Conservation (phyloP, 495 filamentous ascomycete species). For the Staphylotrichum tortipilum region DNA sequence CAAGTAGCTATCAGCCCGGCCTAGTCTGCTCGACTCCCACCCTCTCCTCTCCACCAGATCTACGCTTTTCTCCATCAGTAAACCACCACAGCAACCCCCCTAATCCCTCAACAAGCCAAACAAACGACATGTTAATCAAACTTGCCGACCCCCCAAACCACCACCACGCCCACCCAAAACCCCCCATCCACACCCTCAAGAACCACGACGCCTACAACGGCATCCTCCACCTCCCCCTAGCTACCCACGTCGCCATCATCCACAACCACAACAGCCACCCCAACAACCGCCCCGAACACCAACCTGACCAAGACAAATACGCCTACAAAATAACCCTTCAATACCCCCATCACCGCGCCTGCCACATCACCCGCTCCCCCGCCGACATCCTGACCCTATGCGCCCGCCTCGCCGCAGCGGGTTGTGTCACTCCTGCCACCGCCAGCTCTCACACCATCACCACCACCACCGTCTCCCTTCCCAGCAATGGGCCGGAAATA, state of each 20-base stretch:
- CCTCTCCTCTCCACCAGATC: no score
- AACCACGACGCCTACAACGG: constrained; percentile 27
- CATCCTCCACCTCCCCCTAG: constrained; percentile 10
- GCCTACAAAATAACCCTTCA: constrained; percentile 13
- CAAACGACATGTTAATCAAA: background rate
- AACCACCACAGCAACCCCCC: background rate
- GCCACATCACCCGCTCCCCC: constrained; percentile 21
- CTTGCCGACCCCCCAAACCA: background rate
- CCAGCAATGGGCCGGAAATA: no score
- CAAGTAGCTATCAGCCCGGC: no score
- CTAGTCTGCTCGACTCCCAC: no score
- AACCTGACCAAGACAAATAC: no score
- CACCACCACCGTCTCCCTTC: background rate
- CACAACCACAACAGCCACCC: background rate
- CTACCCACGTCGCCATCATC: constrained; percentile 2
- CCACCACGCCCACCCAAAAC: constrained; percentile 14
- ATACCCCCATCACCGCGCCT: constrained; percentile 27
- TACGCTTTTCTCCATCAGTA: background rate
- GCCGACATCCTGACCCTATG: constrained; percentile 19
- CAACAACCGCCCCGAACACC: background rate
- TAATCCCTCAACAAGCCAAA: background rate
- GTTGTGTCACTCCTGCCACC: no score
- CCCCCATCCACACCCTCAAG: constrained; percentile 23
- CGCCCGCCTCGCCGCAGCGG: background rate
- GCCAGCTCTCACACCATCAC: background rate